Evolutionary conservation across 345 rosid genomes (phyloP).

Genomic region (Mercurialis annua): DNA sequence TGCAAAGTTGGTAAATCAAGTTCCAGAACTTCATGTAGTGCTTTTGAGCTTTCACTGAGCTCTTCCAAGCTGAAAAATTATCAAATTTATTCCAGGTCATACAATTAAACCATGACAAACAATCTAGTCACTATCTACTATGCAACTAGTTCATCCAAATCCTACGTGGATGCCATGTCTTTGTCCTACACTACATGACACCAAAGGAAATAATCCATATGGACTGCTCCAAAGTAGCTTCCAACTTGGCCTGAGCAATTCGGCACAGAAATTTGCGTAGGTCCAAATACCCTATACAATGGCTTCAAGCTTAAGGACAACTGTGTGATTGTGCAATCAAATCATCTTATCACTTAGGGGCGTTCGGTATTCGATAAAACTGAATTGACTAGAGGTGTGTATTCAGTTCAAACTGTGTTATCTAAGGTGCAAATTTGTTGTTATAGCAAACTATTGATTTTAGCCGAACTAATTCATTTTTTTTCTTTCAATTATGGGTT

Average conservation of each 20-base stretch:
- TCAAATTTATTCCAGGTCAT: background rate
- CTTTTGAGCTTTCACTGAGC: slow-evolving; percentile 63
- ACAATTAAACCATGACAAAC: background rate
- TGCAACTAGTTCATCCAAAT: background rate
- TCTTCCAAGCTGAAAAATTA: slow-evolving; percentile 61
- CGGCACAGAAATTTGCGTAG: background rate
- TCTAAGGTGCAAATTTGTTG: too few relatives aligned
- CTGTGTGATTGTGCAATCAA: background rate
- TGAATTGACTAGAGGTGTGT: too few relatives aligned
- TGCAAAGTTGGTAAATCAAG: slow-evolving; percentile 59
- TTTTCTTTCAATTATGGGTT: too few relatives aligned
- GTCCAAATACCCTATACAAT: background rate
- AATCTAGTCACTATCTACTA: background rate
- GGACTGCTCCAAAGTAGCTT: background rate
- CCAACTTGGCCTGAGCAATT: background rate
- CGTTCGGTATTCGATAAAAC: too few relatives aligned
- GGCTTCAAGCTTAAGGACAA: background rate
- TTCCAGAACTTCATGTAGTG: slow-evolving; percentile 69
- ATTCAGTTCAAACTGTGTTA: too few relatives aligned
- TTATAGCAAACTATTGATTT: too few relatives aligned
- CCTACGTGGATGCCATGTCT: background rate
- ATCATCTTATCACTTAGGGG: too few relatives aligned
- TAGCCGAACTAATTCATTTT: too few relatives aligned
- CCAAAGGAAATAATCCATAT: background rate
- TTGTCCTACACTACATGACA: background rate